These are phyloP conservation scores for Pichia occidentalis DNA, from an alignment of 805 yeast species.

Conservation along the genomic window DNA sequence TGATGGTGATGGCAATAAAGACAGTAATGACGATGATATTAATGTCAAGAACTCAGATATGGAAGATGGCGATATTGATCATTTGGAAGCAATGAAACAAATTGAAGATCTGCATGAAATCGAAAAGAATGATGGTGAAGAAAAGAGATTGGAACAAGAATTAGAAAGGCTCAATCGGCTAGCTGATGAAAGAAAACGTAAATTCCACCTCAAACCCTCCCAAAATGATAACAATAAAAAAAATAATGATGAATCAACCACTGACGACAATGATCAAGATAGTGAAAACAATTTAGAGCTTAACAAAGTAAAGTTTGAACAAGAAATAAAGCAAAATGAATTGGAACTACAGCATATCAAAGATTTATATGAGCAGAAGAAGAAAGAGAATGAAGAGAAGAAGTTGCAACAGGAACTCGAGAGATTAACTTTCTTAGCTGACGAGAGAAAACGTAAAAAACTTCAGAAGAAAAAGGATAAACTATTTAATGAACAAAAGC, in stretches of 20 bases:
- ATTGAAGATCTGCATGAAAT: slow-evolving; percentile 19
- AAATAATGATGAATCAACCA: too few species aligned
- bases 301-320: slow-evolving; percentile 20
- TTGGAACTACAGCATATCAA: slow-evolving; percentile 24
- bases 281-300: slow-evolving; percentile 19
- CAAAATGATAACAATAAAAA: too few species aligned
- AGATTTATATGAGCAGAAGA: slow-evolving; percentile 17
- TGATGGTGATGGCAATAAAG: slow-evolving; percentile 18
- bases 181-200: too few species aligned
- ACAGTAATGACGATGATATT: slow-evolving; percentile 15
- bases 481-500: slow-evolving; percentile 19
- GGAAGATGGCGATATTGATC: slow-evolving; percentile 22
- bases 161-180: slow-evolving; percentile 7
- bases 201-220: too few species aligned
- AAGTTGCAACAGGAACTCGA: slow-evolving; percentile 24
- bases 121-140: slow-evolving; percentile 31
- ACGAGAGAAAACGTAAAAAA: slow-evolving; percentile 22
- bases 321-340: slow-evolving; percentile 8
- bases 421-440: slow-evolving; percentile 26
- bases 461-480: slow-evolving; percentile 15
- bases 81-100: background rate
- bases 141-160: slow-evolving; percentile 28
- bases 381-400: slow-evolving; percentile 15
- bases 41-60: slow-evolving; percentile 22
- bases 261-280: too few species aligned